phyloP scores from a whole-genome alignment of 129 eudicot genomes.

The Smallanthus sonchifolius region DNA sequence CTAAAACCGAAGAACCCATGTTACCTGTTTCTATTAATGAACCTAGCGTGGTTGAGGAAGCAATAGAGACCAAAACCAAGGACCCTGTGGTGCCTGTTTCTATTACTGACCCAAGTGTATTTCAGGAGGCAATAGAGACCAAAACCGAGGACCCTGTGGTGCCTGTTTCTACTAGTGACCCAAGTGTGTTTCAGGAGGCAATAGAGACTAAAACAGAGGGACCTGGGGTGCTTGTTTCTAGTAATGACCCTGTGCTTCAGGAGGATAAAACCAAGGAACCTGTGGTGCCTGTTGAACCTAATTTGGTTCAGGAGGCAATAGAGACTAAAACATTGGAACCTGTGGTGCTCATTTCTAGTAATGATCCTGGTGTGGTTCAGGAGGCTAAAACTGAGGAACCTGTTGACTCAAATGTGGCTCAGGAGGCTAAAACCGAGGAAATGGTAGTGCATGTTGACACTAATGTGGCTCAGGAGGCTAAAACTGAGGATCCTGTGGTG shows the following conservation, averaged over 20 bases:
- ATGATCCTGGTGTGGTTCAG: neutral
- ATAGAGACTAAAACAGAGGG: neutral
- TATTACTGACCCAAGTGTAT: neutral
- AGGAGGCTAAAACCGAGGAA: neutral
- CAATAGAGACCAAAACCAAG: conserved; percentile 3
- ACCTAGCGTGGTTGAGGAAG: conserved; percentile 7
- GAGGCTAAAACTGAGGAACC: neutral
- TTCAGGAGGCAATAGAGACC: conserved; percentile 13
- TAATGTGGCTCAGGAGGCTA: neutral
- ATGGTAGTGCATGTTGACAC: neutral
- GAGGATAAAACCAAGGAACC: conserved; percentile 5
- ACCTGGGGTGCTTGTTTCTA: conserved; percentile 10
- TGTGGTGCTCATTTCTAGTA: neutral
- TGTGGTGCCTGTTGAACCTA: neutral
- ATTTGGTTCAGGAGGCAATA: neutral
- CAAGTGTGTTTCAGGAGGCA: neutral
- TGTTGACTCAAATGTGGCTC: neutral
- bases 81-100: conserved; percentile 16
- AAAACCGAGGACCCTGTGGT: neutral
- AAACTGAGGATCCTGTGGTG: conserved; percentile 19
- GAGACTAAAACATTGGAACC: neutral
- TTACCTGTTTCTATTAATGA: conserved; percentile 2
- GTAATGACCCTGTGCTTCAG: neutral
- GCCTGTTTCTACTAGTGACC: neutral
- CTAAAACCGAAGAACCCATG: neutral